These are phyloP conservation scores for Rheum nobile DNA, from an alignment of 148 eudicot species.

Conservation along the genomic window DNA sequence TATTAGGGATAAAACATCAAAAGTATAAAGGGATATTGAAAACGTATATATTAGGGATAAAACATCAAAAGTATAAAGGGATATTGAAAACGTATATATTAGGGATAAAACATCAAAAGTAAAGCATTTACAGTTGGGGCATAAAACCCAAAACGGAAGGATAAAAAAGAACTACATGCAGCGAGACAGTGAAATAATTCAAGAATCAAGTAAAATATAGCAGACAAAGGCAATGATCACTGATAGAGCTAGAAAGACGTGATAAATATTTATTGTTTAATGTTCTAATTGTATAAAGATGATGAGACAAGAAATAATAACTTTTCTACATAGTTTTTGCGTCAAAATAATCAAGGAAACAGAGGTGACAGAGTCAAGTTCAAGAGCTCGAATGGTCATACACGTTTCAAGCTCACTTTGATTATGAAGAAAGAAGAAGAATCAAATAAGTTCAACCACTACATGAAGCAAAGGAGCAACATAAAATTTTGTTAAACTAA, in stretches of 20 bases:
- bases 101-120: too few relatives aligned
- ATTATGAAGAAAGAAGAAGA: not conserved
- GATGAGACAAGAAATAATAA: not conserved
- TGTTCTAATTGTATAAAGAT: not conserved
- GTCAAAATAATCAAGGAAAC: not conserved
- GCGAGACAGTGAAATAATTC: too few relatives aligned
- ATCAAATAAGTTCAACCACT: not conserved
- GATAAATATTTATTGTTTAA: not conserved
- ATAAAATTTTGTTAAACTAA: not conserved
- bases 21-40: not conserved
- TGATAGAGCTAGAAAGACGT: not conserved
- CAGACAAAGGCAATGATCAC: not conserved
- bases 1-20: slow-evolving; percentile 43
- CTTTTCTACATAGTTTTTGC: not conserved
- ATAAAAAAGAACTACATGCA: too few relatives aligned
- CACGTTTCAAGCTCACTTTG: not conserved
- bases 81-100: too few relatives aligned
- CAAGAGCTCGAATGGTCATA: not conserved
- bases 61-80: not conserved
- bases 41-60: too few relatives aligned
- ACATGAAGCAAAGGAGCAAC: not conserved
- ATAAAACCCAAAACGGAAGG: too few relatives aligned
- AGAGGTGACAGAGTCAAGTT: not conserved
- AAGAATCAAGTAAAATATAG: not conserved
- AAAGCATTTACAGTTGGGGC: not conserved